Evolutionary conservation across 352 stramenopile genomes (phyloP).

Genomic region (Pythium sp.): DNA sequence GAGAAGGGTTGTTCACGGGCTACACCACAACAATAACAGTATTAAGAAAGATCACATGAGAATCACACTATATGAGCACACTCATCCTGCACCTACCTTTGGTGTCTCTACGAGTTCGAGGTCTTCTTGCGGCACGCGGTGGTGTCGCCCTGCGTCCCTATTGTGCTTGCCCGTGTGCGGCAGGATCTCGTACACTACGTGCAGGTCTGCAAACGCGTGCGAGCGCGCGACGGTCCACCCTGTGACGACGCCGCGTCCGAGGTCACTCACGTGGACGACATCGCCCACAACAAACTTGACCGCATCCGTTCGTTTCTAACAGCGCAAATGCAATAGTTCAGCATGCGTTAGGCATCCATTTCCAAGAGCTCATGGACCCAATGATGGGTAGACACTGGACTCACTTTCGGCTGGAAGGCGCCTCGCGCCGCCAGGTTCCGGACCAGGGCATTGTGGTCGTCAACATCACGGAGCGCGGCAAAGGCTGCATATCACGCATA

Average conservation of each 20-base stretch:
- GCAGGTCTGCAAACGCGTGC: slow-evolving; percentile 33
- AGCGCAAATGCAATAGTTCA: neutral
- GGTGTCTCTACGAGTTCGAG: slow-evolving; percentile 35
- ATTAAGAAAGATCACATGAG: neutral
- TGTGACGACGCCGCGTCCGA: slow-evolving; percentile 59
- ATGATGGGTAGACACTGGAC: neutral
- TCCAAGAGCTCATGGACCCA: neutral
- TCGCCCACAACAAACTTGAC: slow-evolving; percentile 69
- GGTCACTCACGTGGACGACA: slow-evolving; percentile 54
- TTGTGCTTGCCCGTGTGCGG: slow-evolving; percentile 43
- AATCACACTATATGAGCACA: neutral
- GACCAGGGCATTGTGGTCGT: slow-evolving; percentile 72
- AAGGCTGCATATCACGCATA: slow-evolving; percentile 35
- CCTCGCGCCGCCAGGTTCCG: slow-evolving; percentile 39
- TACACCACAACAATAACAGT: slow-evolving; percentile 16
- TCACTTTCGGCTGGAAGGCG: slow-evolving; percentile 53
- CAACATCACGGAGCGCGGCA: slow-evolving; percentile 43
- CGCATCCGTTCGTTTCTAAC: slow-evolving; percentile 42
- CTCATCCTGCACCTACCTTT: slow-evolving; percentile 28
- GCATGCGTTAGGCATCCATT: neutral
- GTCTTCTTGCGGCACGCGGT: slow-evolving; percentile 59
- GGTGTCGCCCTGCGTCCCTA: slow-evolving; percentile 53
- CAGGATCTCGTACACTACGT: slow-evolving; percentile 70
- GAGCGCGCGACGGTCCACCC: slow-evolving; percentile 42
- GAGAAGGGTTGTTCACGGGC: slow-evolving; percentile 54